These are phyloP conservation scores for Aspergillus coremiiformis DNA, from an alignment of 495 filamentous ascomycete species.

Conservation along the genomic window DNA sequence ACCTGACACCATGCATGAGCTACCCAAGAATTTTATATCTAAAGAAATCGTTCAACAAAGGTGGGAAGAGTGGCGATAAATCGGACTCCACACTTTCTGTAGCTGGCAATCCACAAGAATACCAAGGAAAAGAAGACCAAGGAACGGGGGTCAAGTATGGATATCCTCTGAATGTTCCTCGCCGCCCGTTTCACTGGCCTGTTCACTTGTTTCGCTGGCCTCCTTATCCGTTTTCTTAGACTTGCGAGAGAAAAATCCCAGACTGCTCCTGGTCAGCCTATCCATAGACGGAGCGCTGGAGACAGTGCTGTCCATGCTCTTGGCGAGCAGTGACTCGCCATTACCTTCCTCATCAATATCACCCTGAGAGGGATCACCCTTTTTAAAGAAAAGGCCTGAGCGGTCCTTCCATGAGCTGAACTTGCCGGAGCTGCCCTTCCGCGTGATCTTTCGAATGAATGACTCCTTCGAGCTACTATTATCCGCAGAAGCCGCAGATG, in stretches of 20 bases:
- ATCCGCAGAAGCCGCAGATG: slow-evolving; percentile 60
- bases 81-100: background rate
- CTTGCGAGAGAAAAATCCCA: slow-evolving; percentile 46
- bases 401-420: slow-evolving; percentile 69
- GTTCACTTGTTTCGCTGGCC: slow-evolving; percentile 41
- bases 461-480: slow-evolving; percentile 51
- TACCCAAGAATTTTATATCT: background rate
- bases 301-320: slow-evolving; percentile 41
- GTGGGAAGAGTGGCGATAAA: background rate
- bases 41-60: background rate
- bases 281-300: slow-evolving; percentile 40
- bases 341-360: slow-evolving; percentile 44
- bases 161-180: slow-evolving; percentile 34
- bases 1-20: background rate
- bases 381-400: slow-evolving; percentile 55
- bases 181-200: slow-evolving; percentile 40
- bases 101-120: background rate
- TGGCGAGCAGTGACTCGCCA: slow-evolving; percentile 40
- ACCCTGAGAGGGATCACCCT: slow-evolving; percentile 45
- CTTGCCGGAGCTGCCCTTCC: slow-evolving; percentile 73
- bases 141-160: background rate
- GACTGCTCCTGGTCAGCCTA: slow-evolving; percentile 38
- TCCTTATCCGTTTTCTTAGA: slow-evolving; percentile 40
- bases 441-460: slow-evolving; percentile 65
- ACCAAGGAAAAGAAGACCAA: background rate